A percentile compares a stretch with the other conserved stretches of the same genome.
These are phyloP conservation scores for Coemansia sp. DNA, from an alignment of 192 early-diverging fungal genomes.

Conservation along the genomic window DNA sequence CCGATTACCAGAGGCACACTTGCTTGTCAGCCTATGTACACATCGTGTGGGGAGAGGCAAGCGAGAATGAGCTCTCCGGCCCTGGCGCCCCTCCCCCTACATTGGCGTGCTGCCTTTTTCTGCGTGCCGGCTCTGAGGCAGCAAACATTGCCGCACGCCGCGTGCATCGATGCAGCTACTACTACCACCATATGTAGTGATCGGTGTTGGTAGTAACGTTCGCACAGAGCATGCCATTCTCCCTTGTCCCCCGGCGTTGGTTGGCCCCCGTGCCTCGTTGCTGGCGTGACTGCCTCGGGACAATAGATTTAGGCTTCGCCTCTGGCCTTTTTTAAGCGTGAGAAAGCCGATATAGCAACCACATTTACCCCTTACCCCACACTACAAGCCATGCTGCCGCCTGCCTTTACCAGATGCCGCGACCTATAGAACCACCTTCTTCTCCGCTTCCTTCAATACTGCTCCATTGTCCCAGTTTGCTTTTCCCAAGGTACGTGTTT, in stretches of 20 bases:
- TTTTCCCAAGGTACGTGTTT: neutral
- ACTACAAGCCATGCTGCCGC: neutral
- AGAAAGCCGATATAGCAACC: too few species aligned
- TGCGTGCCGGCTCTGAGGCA: neutral
- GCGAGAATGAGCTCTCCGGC: neutral
- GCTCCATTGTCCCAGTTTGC: neutral
- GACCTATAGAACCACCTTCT: neutral
- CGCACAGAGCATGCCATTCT: neutral
- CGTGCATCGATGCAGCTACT: neutral
- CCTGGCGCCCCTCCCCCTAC: neutral
- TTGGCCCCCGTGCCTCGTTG: neutral
- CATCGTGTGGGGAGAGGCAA: neutral
- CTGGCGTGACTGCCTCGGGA: too few species aligned
- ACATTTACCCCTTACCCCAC: neutral
- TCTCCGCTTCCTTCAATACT: neutral
- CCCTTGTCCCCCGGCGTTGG: neutral
- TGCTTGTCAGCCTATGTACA: neutral
- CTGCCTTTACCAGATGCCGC: too few species aligned
- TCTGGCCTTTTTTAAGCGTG: too few species aligned
- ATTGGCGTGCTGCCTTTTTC: neutral
- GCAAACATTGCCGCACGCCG: conserved; percentile 4
- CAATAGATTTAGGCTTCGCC: too few species aligned
- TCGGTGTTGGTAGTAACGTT: neutral
- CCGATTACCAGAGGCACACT: neutral
- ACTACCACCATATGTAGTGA: neutral